A percentile compares a stretch with the other conserved stretches of the same genome.
Conservation (phyloP, 2,329 filamentous ascomycete species). For the Penicillium janthinellum region DNA sequence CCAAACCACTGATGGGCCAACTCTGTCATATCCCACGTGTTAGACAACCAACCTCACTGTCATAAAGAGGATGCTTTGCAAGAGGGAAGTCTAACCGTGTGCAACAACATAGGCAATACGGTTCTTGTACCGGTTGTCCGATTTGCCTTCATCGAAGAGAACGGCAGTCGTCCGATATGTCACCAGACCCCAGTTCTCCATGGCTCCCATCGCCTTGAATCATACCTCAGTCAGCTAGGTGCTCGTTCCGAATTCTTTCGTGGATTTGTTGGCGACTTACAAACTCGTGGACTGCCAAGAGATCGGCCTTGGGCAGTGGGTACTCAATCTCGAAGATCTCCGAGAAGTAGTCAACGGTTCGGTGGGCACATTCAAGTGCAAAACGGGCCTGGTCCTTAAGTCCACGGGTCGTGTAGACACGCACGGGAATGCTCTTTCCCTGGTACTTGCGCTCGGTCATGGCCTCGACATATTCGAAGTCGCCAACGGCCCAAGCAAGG, state of each 20-base stretch:
- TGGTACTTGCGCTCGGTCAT: slow-evolving; percentile 89
- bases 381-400: slow-evolving; percentile 88
- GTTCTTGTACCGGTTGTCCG: slow-evolving; percentile 88
- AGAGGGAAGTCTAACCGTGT: slow-evolving; percentile 57
- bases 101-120: slow-evolving; percentile 95
- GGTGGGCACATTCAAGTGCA: slow-evolving; percentile 86
- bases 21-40: slow-evolving; percentile 52
- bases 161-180: slow-evolving; percentile 95
- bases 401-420: slow-evolving; percentile 94
- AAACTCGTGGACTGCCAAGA: slow-evolving; percentile 92
- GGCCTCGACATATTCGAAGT: slow-evolving; percentile 95
- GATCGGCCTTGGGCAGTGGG: slow-evolving; percentile 86
- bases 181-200: slow-evolving; percentile 97
- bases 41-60: not conserved
- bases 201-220: slow-evolving; percentile 63
- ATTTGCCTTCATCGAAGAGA: slow-evolving; percentile 91
- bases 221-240: slow-evolving; percentile 43
- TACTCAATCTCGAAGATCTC: slow-evolving; percentile 92
- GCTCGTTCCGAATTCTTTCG: not conserved
- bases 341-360: slow-evolving; percentile 95
- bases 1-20: slow-evolving; percentile 96
- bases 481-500: slow-evolving; percentile 89
- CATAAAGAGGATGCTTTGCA: not conserved
- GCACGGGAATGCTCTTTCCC: slow-evolving; percentile 85
- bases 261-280: slow-evolving; percentile 50